Evolutionary conservation across 352 stramenopile species (phyloP).

Genomic region (Pilasporangium apinafurcum): DNA sequence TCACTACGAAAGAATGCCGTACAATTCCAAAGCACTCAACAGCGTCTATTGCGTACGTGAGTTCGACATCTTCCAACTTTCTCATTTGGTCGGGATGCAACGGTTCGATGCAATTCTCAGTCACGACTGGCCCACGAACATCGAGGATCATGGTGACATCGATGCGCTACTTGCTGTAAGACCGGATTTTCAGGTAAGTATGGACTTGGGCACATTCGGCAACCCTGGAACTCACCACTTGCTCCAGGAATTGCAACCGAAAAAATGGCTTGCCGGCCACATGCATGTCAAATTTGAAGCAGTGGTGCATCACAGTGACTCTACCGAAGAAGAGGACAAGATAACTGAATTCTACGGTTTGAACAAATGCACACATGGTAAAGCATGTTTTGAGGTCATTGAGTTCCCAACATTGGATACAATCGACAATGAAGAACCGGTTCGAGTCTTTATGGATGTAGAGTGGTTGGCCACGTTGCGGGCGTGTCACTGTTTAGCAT

Average conservation of each 20-base stretch:
- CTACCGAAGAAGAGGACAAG: neutral
- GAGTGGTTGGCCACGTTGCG: conserved; percentile 84
- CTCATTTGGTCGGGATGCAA: conserved; percentile 13
- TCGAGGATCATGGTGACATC: conserved; percentile 84
- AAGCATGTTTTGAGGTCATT: conserved; percentile 84
- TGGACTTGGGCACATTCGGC: conserved; percentile 79
- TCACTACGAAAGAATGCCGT: conserved; percentile 50
- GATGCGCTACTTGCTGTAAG: conserved; percentile 68
- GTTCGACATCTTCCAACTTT: conserved; percentile 78
- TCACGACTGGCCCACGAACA: conserved; percentile 92
- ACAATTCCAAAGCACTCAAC: conserved; percentile 30
- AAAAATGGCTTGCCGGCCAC: conserved; percentile 93
- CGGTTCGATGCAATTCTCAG: conserved; percentile 86
- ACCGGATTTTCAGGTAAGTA: conserved; percentile 80
- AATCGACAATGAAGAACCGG: conserved; percentile 4
- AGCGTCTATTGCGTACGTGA: conserved; percentile 90
- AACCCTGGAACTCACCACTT: conserved; percentile 73
- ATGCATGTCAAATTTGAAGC: conserved; percentile 93
- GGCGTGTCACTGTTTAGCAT: conserved; percentile 59
- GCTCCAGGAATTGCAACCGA: conserved; percentile 71
- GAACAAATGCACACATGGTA: conserved; percentile 89
- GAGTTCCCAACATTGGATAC: conserved; percentile 17
- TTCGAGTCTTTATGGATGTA: conserved; percentile 65
- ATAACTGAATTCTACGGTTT: conserved; percentile 89
- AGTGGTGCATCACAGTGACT: conserved; percentile 27